Evolutionary conservation across 2,329 filamentous ascomycete species (phyloP), one percentile per base, ranked within the genome.

Genomic region (Colletotrichum cordylinicola): DNA sequence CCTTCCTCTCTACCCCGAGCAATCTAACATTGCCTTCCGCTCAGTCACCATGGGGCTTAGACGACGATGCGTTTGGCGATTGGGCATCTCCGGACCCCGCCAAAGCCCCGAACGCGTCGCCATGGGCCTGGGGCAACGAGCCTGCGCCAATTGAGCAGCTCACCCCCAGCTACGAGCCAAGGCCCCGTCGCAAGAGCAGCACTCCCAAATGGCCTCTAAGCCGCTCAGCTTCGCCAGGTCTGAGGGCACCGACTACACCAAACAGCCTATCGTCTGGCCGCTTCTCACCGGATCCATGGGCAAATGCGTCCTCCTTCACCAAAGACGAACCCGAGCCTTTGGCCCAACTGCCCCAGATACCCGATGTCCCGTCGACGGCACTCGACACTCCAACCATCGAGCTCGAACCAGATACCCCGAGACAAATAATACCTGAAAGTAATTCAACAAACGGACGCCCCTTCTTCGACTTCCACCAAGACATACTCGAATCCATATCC

Each of bases 261-360:
- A 82, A 82, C 70, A 80, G 80, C 24, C 82, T 82, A 12, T 78
- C 82, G 52, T 80, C 82, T 10, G 77, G 84, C 70, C 83, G 85
- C 37, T 82, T 82, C 21, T 86, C 86, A 2, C 85, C 84, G 8
- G 86, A 88, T 74, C 86, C 86, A 1, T 88, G 86, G 86, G 82
- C 83, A 4, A 72, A 81, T 31, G 75, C 18, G 15, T 64, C 73
- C 4, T 82, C n/a, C 80, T 82, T 18, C 77, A 80, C 13, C 75
- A 80, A 48, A 66, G 70, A 71, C 29, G 76, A 74, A 8, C 66
- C 69, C 8, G 77, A 39, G 79, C 82, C 48, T 4, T 13, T 75
- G 8, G 65, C 75, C 8, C 68, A 71, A 16, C 72, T 78, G 15
- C 77, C 77, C 24, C 75, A 78, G 15, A 77, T 72, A 48, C 79